Evolutionary conservation across 441 rosid species (phyloP), one percentile per base, ranked within the genome.

Genomic region (Geranium incanum): DNA sequence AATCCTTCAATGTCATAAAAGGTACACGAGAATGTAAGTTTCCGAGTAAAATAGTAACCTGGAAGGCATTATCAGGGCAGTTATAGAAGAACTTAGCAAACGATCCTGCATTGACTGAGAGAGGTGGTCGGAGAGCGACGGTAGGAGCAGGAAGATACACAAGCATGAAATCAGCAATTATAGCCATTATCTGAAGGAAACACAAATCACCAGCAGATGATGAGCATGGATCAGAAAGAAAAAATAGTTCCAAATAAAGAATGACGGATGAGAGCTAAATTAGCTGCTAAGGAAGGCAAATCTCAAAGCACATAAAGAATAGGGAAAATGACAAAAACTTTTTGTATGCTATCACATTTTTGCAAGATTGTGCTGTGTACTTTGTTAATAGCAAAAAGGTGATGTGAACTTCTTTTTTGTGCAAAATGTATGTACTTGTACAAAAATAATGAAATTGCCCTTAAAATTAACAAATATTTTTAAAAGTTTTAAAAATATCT

Each of bases 81-180:
- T 57, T 69, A 36, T 85, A 70, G 76, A 89, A 88, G 84, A 93
- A 88, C 84, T 84, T 91, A 78, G 97, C 74, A 72, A 91, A 68
- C 19, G 87, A 72, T 71, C 93, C 91, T 7, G 91, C 85, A 48
- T 69, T 76, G 74, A 79, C 68, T 33, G 91, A 84, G 11, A 89
- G 80, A 72, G 96, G 87, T 33, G 97, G 82, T 68, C 95, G 87
- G 9, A 93, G 92, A 80, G 97, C 71, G 38, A 93, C 96, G 0
- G 98, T 91, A 33, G 97, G 97, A 73, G 97, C 98, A 78, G 96
- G 98, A 69, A 93, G 97, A 81, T 86, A 93, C 11, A 93, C 98
- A 37, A 91, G 94, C 98, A 93, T 93, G 80, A 91, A 93, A 85
- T 93, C 97, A 37, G 98, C 98, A 76, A 93, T 89, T 77, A 93